Evolutionary conservation across 768 basidiomycete genomes (phyloP).

Genomic region (Leucosporidium creatinivorum): DNA sequence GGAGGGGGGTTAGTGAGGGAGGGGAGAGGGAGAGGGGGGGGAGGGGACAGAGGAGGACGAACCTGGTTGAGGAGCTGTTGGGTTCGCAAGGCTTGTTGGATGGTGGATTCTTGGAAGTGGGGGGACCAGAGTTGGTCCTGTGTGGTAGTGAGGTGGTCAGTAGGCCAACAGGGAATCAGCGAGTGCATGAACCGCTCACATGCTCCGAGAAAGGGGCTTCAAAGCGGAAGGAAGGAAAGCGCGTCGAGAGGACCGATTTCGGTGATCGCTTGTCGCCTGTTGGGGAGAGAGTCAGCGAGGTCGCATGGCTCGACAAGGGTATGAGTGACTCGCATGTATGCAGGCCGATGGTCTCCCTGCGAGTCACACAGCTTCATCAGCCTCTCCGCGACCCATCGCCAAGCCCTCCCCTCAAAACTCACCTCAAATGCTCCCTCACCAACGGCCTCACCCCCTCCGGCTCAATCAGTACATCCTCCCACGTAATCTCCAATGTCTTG

Average conservation of each 20-base stretch:
- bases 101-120: slow-evolving; percentile 24
- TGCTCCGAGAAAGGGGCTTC: slow-evolving; percentile 33
- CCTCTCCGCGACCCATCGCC: too few species aligned
- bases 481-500: slow-evolving; percentile 36
- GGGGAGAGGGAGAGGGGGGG: neutral
- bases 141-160: too few species aligned
- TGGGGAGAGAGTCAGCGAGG: too few species aligned
- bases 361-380: too few species aligned
- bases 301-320: too few species aligned
- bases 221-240: slow-evolving; percentile 34
- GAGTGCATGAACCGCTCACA: too few species aligned
- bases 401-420: neutral
- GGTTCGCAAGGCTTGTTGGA: slow-evolving; percentile 25
- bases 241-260: slow-evolving; percentile 23
- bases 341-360: slow-evolving; percentile 33
- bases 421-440: slow-evolving; percentile 34
- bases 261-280: slow-evolving; percentile 32
- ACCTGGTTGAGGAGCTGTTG: slow-evolving; percentile 30
- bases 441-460: slow-evolving; percentile 10
- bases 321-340: slow-evolving; percentile 25
- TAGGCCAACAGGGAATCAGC: too few species aligned
- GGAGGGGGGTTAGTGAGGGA: neutral
- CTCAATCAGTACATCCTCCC: slow-evolving; percentile 25
- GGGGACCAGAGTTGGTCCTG: slow-evolving; percentile 38
- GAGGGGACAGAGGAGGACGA: neutral